A percentile compares a stretch with the other conserved stretches of the same genome.
phyloP scores from a whole-genome alignment of 1,284 basidiomycete genomes.

The Porphyrellus sp. region DNA sequence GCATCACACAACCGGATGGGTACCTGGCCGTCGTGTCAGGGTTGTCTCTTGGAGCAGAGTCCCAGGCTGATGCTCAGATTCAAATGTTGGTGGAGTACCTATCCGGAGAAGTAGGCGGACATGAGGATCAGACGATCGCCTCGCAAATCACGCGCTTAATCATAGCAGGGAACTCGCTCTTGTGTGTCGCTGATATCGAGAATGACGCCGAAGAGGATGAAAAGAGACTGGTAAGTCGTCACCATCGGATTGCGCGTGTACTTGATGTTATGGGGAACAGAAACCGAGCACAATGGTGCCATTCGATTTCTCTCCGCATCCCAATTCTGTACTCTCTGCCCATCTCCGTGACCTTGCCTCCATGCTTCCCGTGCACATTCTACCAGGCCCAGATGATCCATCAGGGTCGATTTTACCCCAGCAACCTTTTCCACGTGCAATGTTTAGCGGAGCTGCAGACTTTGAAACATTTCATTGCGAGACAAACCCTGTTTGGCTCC shows the following conservation, averaged over 20 bases:
- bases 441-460: constrained; percentile 75
- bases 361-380: constrained; percentile 74
- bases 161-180: constrained; percentile 84
- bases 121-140: constrained; percentile 61
- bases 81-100: constrained; percentile 88
- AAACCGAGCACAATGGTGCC: constrained; percentile 55
- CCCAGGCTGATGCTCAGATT: constrained; percentile 68
- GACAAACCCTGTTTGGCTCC: constrained; percentile 90
- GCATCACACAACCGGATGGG: constrained; percentile 41
- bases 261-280: constrained; percentile 35
- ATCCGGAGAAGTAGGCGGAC: constrained; percentile 76
- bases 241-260: constrained; percentile 2
- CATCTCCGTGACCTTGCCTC: constrained; percentile 73
- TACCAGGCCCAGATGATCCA: constrained; percentile 87
- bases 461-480: constrained; percentile 71
- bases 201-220: constrained; percentile 42
- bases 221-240: constrained; percentile 53
- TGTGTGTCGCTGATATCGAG: constrained; percentile 42
- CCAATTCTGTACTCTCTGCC: constrained; percentile 66
- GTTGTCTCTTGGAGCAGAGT: constrained; percentile 61
- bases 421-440: constrained; percentile 87
- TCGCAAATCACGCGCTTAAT: constrained; percentile 78
- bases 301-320: constrained; percentile 69
- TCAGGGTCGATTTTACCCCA: constrained; percentile 89
- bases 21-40: constrained; percentile 89